phyloP scores from a whole-genome alignment of 441 rosid genomes.

The Cnidoscolus chayamansa region DNA sequence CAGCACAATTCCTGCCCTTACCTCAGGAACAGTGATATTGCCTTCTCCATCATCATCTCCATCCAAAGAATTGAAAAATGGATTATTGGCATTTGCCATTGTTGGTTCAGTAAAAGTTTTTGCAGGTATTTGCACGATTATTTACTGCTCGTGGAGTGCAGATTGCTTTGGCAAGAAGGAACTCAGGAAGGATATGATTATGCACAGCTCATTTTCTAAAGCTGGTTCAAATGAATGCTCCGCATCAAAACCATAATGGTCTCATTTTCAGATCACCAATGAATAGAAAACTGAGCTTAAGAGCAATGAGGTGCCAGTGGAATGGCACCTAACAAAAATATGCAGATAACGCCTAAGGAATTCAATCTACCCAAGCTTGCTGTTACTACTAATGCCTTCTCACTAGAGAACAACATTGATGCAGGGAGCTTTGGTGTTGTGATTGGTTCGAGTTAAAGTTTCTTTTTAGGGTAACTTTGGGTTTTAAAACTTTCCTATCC shows the following conservation, averaged over 20 bases:
- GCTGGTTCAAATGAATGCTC: conserved; percentile 51
- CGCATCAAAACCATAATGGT: conserved; percentile 42
- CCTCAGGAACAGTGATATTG: conserved; percentile 9
- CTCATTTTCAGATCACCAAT: conserved; percentile 48
- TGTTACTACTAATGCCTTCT: conserved; percentile 59
- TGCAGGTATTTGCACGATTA: conserved; percentile 50
- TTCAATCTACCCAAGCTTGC: conserved; percentile 57
- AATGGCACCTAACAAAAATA: conserved; percentile 78
- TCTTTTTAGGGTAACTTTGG: too few species aligned
- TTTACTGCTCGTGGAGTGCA: conserved; percentile 72
- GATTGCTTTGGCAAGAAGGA: conserved; percentile 54
- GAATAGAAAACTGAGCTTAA: conserved; percentile 59
- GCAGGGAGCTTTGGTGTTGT: conserved; percentile 60
- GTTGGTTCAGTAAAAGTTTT: conserved; percentile 62
- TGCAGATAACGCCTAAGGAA: conserved; percentile 57
- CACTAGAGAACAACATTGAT: conserved; percentile 62
- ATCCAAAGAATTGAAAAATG: conserved; percentile 41
- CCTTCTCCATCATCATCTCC: conserved; percentile 17
- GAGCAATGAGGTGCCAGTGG: conserved; percentile 61
- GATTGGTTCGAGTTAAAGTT: too few species aligned
- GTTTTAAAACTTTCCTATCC: too few species aligned
- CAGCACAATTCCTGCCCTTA: background rate
- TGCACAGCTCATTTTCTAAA: conserved; percentile 61
- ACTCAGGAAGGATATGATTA: conserved; percentile 43
- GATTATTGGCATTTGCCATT: conserved; percentile 28